Evolutionary conservation across 2,329 filamentous ascomycete species (phyloP), one percentile per base, ranked within the genome.

Genomic region (Nannizziopsis barbatae): DNA sequence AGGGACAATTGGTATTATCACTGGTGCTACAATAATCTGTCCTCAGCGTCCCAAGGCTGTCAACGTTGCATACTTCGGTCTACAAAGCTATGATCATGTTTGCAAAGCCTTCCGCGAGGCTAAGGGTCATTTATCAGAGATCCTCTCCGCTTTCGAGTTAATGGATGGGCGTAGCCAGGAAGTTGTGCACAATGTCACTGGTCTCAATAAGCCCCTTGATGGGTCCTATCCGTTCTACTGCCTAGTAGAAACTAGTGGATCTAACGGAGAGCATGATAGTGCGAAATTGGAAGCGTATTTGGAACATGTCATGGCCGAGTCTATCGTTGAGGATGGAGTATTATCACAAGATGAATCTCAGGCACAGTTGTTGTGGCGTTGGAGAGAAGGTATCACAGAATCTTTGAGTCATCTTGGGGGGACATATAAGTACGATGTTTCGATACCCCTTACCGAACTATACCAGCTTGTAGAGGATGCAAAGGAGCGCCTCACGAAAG

Each of bases 351-450:
- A 95, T 61, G 87, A 93, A 68, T 94, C 90, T 1, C 93, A 98
- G 67, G 76, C 85, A 56, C 80, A 79, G 61, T 75, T 83, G 2
- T 75, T 98, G 45, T 98, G 92, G 92, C 75, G 79, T 51, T 96
- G 89, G 80, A 81, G 92, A 54, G 92, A 98, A 72, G 87, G 88
- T 57, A 86, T 98, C 57, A 83, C 89, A 0, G 92, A 98, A 70
- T 81, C 83, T 40, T 73, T 93, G 20, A 86, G 86, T 53, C 88
- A 95, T 65, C 87, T 84, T 69, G 93, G 92, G 50, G 92, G 89
- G 39, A 89, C 92, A 7, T 98, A 98, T 77, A 98, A 98, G 71
- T 98, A 98, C 65, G 92, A 98, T 62, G 75, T 98, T 30, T 96
- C 92, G 5, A 95, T 98, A 56, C 92, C 92, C 1, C 75, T 98